A percentile compares a stretch with the other conserved stretches of the same genome.
These are phyloP conservation scores for Calonectria pseudoreteaudii DNA, from an alignment of 2,329 filamentous ascomycete species.

Conservation along the genomic window DNA sequence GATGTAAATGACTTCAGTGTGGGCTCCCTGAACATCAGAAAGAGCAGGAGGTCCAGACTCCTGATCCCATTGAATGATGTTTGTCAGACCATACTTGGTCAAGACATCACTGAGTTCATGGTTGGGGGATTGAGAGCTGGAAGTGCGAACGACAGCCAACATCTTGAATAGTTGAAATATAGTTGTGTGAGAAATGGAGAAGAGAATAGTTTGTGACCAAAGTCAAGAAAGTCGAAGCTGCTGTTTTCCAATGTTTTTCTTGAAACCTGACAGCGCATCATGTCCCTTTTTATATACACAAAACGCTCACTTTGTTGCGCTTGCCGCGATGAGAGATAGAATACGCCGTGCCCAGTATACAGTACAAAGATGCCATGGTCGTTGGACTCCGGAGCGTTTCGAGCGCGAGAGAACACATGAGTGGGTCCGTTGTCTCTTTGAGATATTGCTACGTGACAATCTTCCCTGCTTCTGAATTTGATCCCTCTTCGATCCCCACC, in stretches of 20 bases:
- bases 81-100: not conserved
- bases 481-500: not conserved
- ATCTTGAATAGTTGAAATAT: not conserved
- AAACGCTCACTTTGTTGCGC: not conserved
- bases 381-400: not conserved
- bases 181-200: not conserved
- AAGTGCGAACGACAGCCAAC: not conserved
- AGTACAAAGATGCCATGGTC: not conserved
- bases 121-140: not conserved
- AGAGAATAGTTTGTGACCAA: not conserved
- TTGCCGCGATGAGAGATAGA: not conserved
- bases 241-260: not conserved
- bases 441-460: conserved; percentile 1
- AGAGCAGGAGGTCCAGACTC: not conserved
- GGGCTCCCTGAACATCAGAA: not conserved
- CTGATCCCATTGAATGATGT: conserved; percentile 10
- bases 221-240: not conserved
- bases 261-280: not conserved
- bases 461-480: not conserved
- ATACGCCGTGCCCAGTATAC: not conserved
- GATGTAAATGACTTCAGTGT: conserved; percentile 1
- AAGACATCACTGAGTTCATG: not conserved
- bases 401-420: not conserved
- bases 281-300: not conserved
- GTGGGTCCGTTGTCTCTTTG: not conserved